phyloP scores from a whole-genome alignment of 345 rosid genomes.

The Populus alba region DNA sequence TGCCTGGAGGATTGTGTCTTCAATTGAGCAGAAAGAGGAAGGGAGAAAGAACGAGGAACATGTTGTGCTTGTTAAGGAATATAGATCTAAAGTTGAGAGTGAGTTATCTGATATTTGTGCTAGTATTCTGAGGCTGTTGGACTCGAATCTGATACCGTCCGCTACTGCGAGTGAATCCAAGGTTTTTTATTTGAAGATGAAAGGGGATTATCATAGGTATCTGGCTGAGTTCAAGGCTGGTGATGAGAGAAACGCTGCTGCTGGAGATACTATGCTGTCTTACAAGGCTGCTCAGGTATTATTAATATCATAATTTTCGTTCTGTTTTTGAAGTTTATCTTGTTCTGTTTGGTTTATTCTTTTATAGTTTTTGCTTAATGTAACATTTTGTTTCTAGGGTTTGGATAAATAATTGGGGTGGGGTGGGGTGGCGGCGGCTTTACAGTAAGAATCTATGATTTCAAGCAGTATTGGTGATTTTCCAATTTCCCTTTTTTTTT shows the following conservation, averaged over 20 bases:
- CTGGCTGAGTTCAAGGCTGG: constrained; percentile 89
- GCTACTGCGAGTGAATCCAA: constrained; percentile 75
- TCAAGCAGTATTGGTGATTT: background rate
- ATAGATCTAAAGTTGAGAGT: constrained; percentile 87
- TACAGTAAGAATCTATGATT: background rate
- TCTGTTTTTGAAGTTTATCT: background rate
- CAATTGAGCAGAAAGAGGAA: constrained; percentile 96
- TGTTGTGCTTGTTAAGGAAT: constrained; percentile 80
- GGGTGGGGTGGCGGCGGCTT: background rate
- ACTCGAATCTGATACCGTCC: constrained; percentile 72
- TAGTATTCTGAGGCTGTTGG: constrained; percentile 61
- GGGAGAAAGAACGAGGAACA: constrained; percentile 92
- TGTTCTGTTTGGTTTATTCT: background rate
- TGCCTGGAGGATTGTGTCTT: constrained; percentile 92
- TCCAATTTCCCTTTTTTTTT: background rate
- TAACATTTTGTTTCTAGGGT: background rate
- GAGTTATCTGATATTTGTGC: constrained; percentile 77
- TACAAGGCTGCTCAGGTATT: constrained; percentile 91
- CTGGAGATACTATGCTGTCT: constrained; percentile 90
- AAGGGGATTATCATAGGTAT: constrained; percentile 91
- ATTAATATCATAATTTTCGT: background rate
- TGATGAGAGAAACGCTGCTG: constrained; percentile 87
- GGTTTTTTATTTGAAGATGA: constrained; percentile 94
- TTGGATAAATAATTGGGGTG: background rate
- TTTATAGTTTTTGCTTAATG: background rate